Base-by-base conservation (phyloP, 106 monocot species). In the Chionographis japonica region DNA sequence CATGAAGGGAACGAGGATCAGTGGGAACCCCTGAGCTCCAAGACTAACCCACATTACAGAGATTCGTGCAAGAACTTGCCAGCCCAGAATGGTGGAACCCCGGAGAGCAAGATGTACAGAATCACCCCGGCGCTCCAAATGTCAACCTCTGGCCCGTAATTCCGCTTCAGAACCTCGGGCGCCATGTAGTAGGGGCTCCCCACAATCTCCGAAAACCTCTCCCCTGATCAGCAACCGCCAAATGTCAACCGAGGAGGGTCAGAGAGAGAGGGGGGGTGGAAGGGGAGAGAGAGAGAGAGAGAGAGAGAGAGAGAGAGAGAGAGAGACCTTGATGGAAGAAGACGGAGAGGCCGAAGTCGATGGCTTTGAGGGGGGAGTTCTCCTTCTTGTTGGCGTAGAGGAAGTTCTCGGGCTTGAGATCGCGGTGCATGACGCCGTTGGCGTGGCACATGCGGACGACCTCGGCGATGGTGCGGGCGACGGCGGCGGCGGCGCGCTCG, bases 161-260 rank as follows among this genome's bases (percentile, higher is more conserved):
- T 49, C 58, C 80, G 55, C 75, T 27, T 55, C 1, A 80, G 58
- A 62, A 80, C 80, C 74, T 80, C 80, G 3, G 80, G 80, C 12
- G 80, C 80, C 74, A 80, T 80, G 67, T 80, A 80, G 62, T 80
- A 80, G 1, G 80, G 80, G 60, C 80, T 80, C 20, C 80, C 80
- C 27, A 80, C 80, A 39, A 80, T 80, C 80, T 80, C 80, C 20
- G 75, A 70, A 43, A 80, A 80, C 43, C 55, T 52, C 58, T 80
- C 70, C 49, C 74, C 80, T 79, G 72, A 19, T 42, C 50, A 11
- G 9, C 38, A 58, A 20, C 1, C 27, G 27, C 27, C 27, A 27
- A 27, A 27, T 27, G 27, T 27, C 27, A 27, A 27, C 27, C 27
- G 27, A 27, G 1, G 27, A 27, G 27, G 27, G 27, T 0, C n/a